Evolutionary conservation across 495 filamentous ascomycete genomes (phyloP).

Genomic region (Halenospora varia): DNA sequence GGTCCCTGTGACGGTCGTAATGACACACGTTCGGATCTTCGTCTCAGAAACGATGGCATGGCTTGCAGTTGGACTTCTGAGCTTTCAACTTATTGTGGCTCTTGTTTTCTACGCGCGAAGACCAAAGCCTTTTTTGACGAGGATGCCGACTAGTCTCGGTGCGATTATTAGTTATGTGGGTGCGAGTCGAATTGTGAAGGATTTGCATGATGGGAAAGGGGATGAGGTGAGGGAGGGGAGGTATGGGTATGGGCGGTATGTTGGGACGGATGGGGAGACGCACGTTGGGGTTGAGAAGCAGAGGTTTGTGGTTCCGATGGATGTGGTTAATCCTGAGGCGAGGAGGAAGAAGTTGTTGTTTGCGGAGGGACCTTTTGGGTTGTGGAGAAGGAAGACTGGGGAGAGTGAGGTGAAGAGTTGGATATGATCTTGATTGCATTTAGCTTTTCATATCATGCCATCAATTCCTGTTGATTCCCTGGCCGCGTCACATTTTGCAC

Average conservation of each 20-base stretch:
- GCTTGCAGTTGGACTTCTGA: conserved; percentile 29
- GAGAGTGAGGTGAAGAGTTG: conserved; percentile 3
- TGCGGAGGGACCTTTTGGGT: no score
- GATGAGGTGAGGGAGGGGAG: conserved; percentile 6
- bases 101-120: conserved; percentile 29
- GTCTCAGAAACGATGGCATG: conserved; percentile 30
- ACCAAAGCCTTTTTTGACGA: conserved; percentile 28
- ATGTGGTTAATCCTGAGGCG: conserved; percentile 17
- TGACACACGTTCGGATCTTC: conserved; percentile 32
- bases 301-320: conserved; percentile 29
- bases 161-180: conserved; percentile 30
- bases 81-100: conserved; percentile 31
- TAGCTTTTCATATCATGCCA: background rate
- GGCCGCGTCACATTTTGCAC: no score
- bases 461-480: background rate
- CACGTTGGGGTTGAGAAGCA: conserved; percentile 41
- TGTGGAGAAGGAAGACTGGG: background rate
- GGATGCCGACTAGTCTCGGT: conserved; percentile 39
- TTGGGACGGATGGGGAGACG: conserved; percentile 37
- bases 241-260: conserved; percentile 38
- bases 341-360: background rate
- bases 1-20: conserved; percentile 2
- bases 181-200: conserved; percentile 23
- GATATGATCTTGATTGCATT: conserved; percentile 6
- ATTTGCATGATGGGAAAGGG: conserved; percentile 6